Evolutionary conservation across 2,329 filamentous ascomycete genomes (phyloP).

Genomic region (Arthrobotrys megalospora): DNA sequence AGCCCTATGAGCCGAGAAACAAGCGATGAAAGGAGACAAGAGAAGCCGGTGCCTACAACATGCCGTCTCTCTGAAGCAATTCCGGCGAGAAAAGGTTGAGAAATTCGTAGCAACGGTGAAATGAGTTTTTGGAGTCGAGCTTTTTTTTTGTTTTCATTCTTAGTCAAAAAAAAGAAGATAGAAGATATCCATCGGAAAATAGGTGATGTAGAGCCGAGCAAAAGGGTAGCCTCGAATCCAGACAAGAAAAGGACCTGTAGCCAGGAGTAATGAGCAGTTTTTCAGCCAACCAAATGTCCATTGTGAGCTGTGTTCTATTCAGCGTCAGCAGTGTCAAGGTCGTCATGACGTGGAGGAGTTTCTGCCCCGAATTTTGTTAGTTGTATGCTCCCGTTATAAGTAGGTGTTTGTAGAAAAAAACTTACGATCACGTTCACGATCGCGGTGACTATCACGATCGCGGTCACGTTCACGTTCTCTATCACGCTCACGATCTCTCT

Average conservation of each 20-base stretch:
- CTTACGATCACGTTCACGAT: slow-evolving; percentile 79
- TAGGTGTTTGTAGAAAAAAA: slow-evolving; percentile 68
- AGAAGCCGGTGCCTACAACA: slow-evolving; percentile 32
- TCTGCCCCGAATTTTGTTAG: slow-evolving; percentile 65
- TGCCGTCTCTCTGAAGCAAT: slow-evolving; percentile 21
- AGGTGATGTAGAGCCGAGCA: neutral
- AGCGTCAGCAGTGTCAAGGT: slow-evolving; percentile 90
- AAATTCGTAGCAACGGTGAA: slow-evolving; percentile 8
- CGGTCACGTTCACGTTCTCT: slow-evolving; percentile 54
- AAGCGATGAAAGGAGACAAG: slow-evolving; percentile 38
- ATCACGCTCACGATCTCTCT: slow-evolving; percentile 76
- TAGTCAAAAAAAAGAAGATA: slow-evolving; percentile 1
- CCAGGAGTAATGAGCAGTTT: neutral
- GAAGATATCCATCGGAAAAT: neutral
- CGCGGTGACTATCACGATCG: slow-evolving; percentile 68
- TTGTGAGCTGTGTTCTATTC: slow-evolving; percentile 61
- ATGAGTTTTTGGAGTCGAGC: neutral
- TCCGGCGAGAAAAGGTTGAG: slow-evolving; percentile 2
- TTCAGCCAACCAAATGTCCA: neutral
- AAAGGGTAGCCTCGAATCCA: neutral
- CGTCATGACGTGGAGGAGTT: slow-evolving; percentile 76
- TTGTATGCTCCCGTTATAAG: slow-evolving; percentile 62
- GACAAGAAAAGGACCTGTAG: neutral
- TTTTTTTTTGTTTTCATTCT: slow-evolving; percentile 22
- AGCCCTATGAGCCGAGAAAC: slow-evolving; percentile 20